Base-by-base conservation (phyloP, 805 yeast genomes). In the Starmerella sp. region DNA sequence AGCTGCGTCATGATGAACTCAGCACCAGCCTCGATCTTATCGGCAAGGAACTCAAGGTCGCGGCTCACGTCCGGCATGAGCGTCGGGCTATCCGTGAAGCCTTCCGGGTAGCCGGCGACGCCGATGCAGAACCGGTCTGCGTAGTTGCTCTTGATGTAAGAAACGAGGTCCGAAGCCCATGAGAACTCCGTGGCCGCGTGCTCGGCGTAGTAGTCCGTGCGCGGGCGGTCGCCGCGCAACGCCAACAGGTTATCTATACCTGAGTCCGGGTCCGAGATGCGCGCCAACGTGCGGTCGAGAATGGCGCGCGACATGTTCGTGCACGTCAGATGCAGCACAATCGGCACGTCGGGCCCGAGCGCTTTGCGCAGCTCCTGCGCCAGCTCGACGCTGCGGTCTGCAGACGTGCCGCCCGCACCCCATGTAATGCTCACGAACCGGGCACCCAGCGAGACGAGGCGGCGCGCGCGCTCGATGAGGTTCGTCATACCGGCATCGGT, bases 391-490 rank as follows among this genome's bases (percentile, higher is more conserved):
- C 96, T 86, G 71, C 88, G 89, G 49, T 80, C 84, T 48, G 91
- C 81, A 9, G 97, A 88, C 5, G 95, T 82, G 3, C 98, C 98
- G 42, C 97, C 97, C 5, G 98, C 97, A 36, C 97, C 98, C 97
- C 97, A 93, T 0, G 99, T 93, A 13, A 93, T 84, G 3, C 96
- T 87, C 53, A 91, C 83, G 67, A 93, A 95, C 14, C 84, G 72
- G 3, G 97, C 97, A 54, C 89, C 90, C 58, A 93, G 71, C 3
- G 84, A 84, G 59, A 86, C 81, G 90, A 93, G 84, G 65, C 99
- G 82, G 64, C 80, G 81, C 71, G 93, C 79, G 69, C 99, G 84
- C 32, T 90, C 88, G 50, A 86, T 74, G 58, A 93, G 72, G 70
- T 93, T 93, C 60, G 84, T 77, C 67, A 85, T 77, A 62, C 97